Base-by-base conservation (phyloP, 176 grass and related monocot species). In the Guadua angustifolia region DNA sequence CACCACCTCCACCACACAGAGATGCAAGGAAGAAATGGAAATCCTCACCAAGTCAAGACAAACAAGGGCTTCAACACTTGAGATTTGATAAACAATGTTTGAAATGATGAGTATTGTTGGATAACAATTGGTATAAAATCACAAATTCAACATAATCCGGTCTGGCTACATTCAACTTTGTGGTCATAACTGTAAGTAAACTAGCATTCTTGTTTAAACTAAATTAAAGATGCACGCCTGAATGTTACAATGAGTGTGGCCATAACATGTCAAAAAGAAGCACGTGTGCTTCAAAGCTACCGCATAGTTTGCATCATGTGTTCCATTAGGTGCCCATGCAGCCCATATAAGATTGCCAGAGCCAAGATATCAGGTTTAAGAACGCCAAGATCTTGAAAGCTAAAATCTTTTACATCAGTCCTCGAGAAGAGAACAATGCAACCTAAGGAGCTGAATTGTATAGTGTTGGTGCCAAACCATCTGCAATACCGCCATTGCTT, bases 311-410 rank as follows among this genome's bases (percentile, higher is more conserved):
- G 93, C 86, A 82, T 95, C 96, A 83, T 99, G 93, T 29, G 89
- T 99, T 78, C 96, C 96, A 81, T 99, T 95, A 78, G 93, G 96
- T 0, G 96, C 83, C 93, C n/a, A n/a, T n/a, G n/a, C n/a, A n/a
- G n/a, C n/a, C n/a, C n/a, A n/a, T n/a, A n/a, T n/a, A n/a, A n/a
- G n/a, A n/a, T n/a, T n/a, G n/a, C n/a, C n/a, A n/a, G n/a, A n/a
- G n/a, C n/a, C n/a, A n/a, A n/a, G n/a, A n/a, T n/a, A n/a, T n/a
- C n/a, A n/a, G n/a, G n/a, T n/a, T n/a, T n/a, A n/a, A n/a, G n/a
- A n/a, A n/a, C n/a, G n/a, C n/a, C n/a, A n/a, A n/a, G n/a, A n/a
- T n/a, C n/a, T n/a, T n/a, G n/a, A n/a, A n/a, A n/a, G n/a, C n/a
- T n/a, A n/a, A n/a, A n/a, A n/a, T n/a, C n/a, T n/a, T n/a, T n/a